Base-by-base conservation (phyloP, 495 filamentous ascomycete species). In the Mycothermus thermophilus region DNA sequence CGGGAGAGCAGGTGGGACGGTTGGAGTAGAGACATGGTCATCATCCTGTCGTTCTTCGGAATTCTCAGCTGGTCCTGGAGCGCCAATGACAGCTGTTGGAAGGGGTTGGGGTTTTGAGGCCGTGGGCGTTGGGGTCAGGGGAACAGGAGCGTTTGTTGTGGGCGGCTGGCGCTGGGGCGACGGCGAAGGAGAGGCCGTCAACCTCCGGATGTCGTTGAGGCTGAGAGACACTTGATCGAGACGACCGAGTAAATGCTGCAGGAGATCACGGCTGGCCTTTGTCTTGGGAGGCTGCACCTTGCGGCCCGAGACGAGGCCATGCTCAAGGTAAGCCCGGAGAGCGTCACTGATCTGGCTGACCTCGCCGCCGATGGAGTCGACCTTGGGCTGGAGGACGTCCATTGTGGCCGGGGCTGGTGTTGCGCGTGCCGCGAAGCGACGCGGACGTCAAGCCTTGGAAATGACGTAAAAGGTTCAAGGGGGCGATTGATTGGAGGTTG, bases 201-300 rank as follows among this genome's bases (percentile, higher is more conserved):
- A 32, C 15, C 35, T 32, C 9, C 8, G 21, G 28, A 45, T 20
- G 14, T 35, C 40, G 16, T 9, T 30, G 8, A 48, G 23, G 10
- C 35, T 23, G 25, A 34, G 26, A 20, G 37, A 40, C 21, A 50
- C 41, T 29, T 42, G 30, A n/a, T 47, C 47, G 34, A 55, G 37
- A 14, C 47, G 40, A 17, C 33, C 42, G 11, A 55, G 21, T 9
- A 53, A 13, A 9, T 48, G 37, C 12, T 42, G 35, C 18, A 55
- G 26, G 26, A 51, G 33, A 5, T 53, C 47, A 19, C 47, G 37
- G 11, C 32, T 47, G 12, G 42, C 47, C 34, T 51, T 51, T 5
- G 50, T 43, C 16, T 19, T 40, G 1, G 50, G 50, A 32, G 44
- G 42, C 35, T 53, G 50, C 24, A 55, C 47, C 24, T 48, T 46